Evolutionary conservation across 192 early-diverging fungal genomes (phyloP).

Genomic region (Ambispora gerdemannii): DNA sequence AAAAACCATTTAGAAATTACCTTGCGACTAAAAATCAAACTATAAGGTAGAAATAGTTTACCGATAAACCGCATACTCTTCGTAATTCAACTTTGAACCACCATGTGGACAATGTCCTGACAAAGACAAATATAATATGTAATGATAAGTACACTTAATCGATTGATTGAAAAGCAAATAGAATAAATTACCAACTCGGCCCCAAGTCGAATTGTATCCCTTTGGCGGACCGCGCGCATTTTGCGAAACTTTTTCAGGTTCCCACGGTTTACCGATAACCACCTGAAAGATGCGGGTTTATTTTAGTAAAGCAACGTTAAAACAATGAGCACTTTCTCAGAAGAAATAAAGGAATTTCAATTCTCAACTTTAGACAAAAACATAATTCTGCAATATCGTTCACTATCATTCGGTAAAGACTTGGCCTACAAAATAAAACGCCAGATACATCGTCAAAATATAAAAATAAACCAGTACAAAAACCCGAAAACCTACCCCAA

Average conservation of each 20-base stretch:
- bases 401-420: background rate
- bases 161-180: too few species aligned
- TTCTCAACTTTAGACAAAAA: conserved; percentile 22
- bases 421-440: too few species aligned
- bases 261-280: background rate
- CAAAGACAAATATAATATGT: background rate
- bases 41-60: too few species aligned
- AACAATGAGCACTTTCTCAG: too few species aligned
- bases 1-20: background rate
- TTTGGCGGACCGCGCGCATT: background rate
- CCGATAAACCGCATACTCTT: conserved; percentile 23
- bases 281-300: conserved; percentile 8
- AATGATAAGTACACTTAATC: too few species aligned
- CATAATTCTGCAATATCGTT: conserved; percentile 2
- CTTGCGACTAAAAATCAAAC: too few species aligned
- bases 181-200: conserved; percentile 17
- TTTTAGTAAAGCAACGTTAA: too few species aligned
- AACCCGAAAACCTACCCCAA: conserved; percentile 26
- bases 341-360: too few species aligned
- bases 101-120: conserved; percentile 15
- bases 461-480: too few species aligned
- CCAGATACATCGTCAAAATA: too few species aligned
- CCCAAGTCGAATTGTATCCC: conserved; percentile 19
- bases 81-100: background rate
- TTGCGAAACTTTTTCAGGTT: conserved; percentile 11